phyloP scores from a whole-genome alignment of 805 yeast species.

The Suhomyces vadensis region DNA sequence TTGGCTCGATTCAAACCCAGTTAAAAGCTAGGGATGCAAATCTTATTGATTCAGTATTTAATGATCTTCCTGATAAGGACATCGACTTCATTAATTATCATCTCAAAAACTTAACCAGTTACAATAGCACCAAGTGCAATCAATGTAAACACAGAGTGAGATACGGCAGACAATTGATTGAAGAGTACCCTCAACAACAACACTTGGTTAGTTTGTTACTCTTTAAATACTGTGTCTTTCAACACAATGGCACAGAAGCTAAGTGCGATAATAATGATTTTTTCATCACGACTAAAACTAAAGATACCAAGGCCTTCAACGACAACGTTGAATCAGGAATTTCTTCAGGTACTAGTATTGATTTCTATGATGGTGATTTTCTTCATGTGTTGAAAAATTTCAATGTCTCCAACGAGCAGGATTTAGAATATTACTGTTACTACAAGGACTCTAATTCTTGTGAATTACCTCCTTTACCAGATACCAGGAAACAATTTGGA shows the following conservation, averaged over 20 bases:
- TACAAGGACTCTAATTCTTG: conserved; percentile 44
- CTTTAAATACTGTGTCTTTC: conserved; percentile 34
- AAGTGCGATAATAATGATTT: conserved; percentile 39
- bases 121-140: conserved; percentile 37
- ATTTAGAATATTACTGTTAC: conserved; percentile 56
- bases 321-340: conserved; percentile 24
- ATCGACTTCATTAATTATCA: conserved; percentile 31
- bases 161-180: conserved; percentile 28
- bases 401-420: conserved; percentile 38
- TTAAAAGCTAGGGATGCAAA: conserved; percentile 20
- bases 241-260: conserved; percentile 29
- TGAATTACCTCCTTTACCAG: conserved; percentile 53
- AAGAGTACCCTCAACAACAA: conserved; percentile 30
- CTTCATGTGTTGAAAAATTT: conserved; percentile 36
- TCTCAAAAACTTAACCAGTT: conserved; percentile 26
- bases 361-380: conserved; percentile 42
- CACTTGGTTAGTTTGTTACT: conserved; percentile 38
- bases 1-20: conserved; percentile 25
- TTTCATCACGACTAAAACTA: conserved; percentile 34
- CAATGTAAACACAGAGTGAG: conserved; percentile 37
- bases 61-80: conserved; percentile 24
- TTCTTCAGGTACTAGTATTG: conserved; percentile 26
- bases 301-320: conserved; percentile 11
- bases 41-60: conserved; percentile 28
- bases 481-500: conserved; percentile 39